Evolutionary conservation across 805 yeast species (phyloP).

Genomic region (Priceomyces fermenticarens): DNA sequence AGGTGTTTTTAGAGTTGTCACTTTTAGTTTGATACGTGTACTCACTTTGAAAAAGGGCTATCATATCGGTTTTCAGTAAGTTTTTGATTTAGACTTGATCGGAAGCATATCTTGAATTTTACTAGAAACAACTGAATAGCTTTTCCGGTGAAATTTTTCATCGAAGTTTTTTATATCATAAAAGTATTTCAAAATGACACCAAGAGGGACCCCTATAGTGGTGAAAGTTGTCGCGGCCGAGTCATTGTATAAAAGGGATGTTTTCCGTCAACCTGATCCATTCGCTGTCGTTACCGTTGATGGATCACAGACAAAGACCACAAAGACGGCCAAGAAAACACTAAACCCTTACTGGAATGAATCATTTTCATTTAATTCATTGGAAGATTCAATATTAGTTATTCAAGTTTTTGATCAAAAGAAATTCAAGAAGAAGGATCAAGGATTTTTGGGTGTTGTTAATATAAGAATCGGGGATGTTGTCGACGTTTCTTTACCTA

Average conservation of each 20-base stretch:
- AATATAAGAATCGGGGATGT: constrained; percentile 88
- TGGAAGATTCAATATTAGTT: constrained; percentile 81
- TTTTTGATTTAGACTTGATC: no score
- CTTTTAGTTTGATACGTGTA: no score
- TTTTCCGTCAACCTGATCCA: constrained; percentile 95
- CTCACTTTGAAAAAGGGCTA: no score
- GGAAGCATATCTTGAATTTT: no score
- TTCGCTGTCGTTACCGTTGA: constrained; percentile 97
- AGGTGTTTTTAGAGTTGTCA: no score
- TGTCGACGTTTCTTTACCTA: constrained; percentile 56
- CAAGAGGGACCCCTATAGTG: constrained; percentile 34
- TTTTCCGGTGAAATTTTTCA: no score
- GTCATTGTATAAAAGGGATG: constrained; percentile 91
- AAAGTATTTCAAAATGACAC: background rate
- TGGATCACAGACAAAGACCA: constrained; percentile 93
- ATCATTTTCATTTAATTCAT: constrained; percentile 70
- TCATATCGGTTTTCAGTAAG: no score
- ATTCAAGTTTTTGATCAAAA: constrained; percentile 96
- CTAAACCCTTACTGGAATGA: constrained; percentile 98
- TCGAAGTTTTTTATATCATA: no score
- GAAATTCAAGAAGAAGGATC: constrained; percentile 96
- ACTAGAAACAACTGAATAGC: no score
- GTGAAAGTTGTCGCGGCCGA: constrained; percentile 93
- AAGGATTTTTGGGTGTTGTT: constrained; percentile 95
- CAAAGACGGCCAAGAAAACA: constrained; percentile 90